Conservation (phyloP, 2,329 filamentous ascomycete species). For the Ascochyta fabae region DNA sequence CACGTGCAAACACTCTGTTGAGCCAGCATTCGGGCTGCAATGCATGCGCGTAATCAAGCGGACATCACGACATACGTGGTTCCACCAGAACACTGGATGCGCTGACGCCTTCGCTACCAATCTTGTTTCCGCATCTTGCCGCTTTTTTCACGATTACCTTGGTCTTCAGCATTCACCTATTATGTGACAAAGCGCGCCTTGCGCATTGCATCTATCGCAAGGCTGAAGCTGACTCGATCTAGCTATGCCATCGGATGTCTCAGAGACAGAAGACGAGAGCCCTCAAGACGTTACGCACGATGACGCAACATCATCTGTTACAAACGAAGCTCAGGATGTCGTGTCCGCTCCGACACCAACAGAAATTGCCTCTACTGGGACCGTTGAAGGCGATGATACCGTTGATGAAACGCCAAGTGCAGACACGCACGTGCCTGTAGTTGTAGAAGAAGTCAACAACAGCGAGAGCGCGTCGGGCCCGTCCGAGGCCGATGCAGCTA, state of each 20-base stretch:
- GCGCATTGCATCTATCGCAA: slow-evolving; percentile 4
- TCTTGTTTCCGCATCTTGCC: not conserved
- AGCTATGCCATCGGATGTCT: slow-evolving; percentile 1
- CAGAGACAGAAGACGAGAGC: not conserved
- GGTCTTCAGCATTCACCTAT: not conserved
- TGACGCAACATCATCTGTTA: not conserved
- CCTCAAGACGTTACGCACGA: not conserved
- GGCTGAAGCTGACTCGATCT: slow-evolving; percentile 8
- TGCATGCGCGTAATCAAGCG: slow-evolving; percentile 30
- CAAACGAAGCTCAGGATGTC: not conserved
- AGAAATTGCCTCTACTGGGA: not conserved
- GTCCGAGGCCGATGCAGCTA: not conserved
- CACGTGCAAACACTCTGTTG: slow-evolving; percentile 32
- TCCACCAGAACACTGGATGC: slow-evolving; percentile 17
- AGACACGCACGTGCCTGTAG: slow-evolving; percentile 1
- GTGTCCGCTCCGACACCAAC: not conserved
- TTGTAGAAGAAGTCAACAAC: slow-evolving; percentile 11
- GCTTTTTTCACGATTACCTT: not conserved
- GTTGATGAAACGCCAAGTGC: not conserved
- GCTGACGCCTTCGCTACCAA: slow-evolving; percentile 5
- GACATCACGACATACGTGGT: slow-evolving; percentile 28
- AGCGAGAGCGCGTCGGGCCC: not conserved
- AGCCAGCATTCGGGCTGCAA: slow-evolving; percentile 33
- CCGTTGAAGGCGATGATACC: not conserved
- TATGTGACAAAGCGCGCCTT: slow-evolving; percentile 8